phyloP scores from a whole-genome alignment of 2,329 filamentous ascomycete species.

The Ophiostoma tasmaniense region DNA sequence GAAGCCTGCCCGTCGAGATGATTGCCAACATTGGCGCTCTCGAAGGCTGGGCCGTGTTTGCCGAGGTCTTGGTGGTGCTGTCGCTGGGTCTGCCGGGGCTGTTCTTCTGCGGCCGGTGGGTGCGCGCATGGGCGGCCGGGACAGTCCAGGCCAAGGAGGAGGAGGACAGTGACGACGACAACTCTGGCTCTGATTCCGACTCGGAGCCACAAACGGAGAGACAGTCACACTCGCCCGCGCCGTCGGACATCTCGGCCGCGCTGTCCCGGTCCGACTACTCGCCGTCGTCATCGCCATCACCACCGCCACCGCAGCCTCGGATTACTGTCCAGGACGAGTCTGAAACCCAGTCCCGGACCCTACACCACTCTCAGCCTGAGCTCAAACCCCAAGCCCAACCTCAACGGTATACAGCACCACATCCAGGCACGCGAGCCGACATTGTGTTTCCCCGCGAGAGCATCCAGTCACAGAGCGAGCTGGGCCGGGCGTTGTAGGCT shows the following conservation, averaged over 20 bases:
- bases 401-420: neutral
- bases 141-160: slow-evolving; percentile 16
- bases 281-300: neutral
- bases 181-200: neutral
- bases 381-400: neutral
- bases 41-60: slow-evolving; percentile 26
- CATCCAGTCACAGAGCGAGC: neutral
- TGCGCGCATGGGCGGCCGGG: slow-evolving; percentile 27
- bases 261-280: neutral
- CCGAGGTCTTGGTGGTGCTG: slow-evolving; percentile 27
- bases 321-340: no score
- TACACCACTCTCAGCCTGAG: neutral
- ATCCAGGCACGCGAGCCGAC: slow-evolving; percentile 1
- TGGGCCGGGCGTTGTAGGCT: slow-evolving; percentile 10
- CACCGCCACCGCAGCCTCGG: neutral
- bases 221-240: neutral
- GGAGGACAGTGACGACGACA: neutral
- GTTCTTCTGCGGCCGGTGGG: slow-evolving; percentile 24
- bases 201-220: neutral
- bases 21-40: slow-evolving; percentile 25
- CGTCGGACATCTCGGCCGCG: neutral
- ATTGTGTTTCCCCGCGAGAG: neutral
- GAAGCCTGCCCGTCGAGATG: slow-evolving; percentile 25
- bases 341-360: no score
- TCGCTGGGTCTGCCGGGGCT: slow-evolving; percentile 26